Conservation (phyloP, 176 grass and related monocot species). For the Paspalum notatum region DNA sequence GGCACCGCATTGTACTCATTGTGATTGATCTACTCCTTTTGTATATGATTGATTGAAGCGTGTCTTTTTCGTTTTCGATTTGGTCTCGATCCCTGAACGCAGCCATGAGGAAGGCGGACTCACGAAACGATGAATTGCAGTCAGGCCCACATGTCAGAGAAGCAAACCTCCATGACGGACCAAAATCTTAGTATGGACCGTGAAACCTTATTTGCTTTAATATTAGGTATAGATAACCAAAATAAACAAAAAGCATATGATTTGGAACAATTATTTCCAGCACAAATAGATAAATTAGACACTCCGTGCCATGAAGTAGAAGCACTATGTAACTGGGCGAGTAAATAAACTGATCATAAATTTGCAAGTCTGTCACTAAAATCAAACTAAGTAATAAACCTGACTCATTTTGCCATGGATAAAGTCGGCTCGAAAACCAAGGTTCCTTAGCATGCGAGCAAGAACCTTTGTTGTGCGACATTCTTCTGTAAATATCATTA, state of each 20-base stretch:
- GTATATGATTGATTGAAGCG: too few species aligned
- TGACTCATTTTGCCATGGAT: constrained; percentile 90
- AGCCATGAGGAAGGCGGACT: too few species aligned
- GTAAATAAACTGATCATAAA: neutral
- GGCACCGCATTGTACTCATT: too few species aligned
- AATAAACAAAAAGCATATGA: neutral
- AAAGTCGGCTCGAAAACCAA: constrained; percentile 76
- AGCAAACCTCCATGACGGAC: too few species aligned
- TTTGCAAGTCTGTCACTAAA: neutral
- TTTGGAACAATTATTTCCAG: neutral
- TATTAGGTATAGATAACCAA: too few species aligned
- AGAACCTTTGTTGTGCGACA: constrained; percentile 70
- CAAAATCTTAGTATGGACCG: too few species aligned
- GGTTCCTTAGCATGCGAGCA: constrained; percentile 65
- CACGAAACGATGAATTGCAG: too few species aligned
- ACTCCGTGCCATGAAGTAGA: neutral
- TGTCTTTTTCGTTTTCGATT: too few species aligned
- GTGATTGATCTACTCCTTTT: too few species aligned
- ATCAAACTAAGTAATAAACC: constrained; percentile 40
- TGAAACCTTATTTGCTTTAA: too few species aligned
- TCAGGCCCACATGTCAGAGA: too few species aligned
- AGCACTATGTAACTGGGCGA: neutral
- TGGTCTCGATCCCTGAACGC: too few species aligned
- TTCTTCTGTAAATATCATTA: constrained; percentile 85
- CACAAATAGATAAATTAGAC: neutral